These are phyloP conservation scores for Protomyces inouyei DNA, from an alignment of 1,139 yeast genomes.

Conservation along the genomic window DNA sequence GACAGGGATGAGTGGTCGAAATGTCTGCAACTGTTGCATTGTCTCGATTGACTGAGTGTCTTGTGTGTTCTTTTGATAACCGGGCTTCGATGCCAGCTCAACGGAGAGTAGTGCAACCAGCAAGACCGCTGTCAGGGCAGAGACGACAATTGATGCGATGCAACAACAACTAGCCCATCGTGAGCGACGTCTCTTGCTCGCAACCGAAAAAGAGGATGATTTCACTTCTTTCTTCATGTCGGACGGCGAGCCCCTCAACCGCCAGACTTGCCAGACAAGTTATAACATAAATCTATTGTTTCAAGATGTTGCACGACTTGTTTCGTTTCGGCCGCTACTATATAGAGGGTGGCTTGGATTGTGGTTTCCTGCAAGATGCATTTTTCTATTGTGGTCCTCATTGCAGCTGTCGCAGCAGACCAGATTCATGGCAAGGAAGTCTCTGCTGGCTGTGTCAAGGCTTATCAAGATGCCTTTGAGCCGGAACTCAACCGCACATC, in stretches of 20 bases:
- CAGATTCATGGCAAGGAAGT: slow-evolving; percentile 20
- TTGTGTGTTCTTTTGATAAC: slow-evolving; percentile 9
- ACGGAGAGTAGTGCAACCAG: neutral
- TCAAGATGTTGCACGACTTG: neutral
- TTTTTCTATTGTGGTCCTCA: neutral
- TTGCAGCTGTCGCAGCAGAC: neutral
- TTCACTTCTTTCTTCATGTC: neutral
- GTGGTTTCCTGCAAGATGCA: neutral
- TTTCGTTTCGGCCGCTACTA: neutral
- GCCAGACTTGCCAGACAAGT: too few species aligned
- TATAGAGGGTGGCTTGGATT: neutral
- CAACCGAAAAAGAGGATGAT: neutral
- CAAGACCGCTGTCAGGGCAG: neutral
- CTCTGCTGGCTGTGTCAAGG: slow-evolving; percentile 1
- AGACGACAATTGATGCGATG: neutral
- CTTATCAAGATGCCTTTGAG: slow-evolving; percentile 10
- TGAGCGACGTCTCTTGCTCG: neutral
- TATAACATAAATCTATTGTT: neutral
- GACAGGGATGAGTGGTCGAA: neutral
- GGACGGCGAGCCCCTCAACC: neutral
- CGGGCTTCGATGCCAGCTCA: slow-evolving; percentile 6
- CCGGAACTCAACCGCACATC: slow-evolving; percentile 7
- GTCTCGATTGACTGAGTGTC: slow-evolving; percentile 7
- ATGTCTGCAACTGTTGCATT: neutral
- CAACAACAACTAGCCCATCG: slow-evolving; percentile 4